These are phyloP conservation scores for Phytophthora crassamura DNA, from an alignment of 352 stramenopile species.

Conservation along the genomic window DNA sequence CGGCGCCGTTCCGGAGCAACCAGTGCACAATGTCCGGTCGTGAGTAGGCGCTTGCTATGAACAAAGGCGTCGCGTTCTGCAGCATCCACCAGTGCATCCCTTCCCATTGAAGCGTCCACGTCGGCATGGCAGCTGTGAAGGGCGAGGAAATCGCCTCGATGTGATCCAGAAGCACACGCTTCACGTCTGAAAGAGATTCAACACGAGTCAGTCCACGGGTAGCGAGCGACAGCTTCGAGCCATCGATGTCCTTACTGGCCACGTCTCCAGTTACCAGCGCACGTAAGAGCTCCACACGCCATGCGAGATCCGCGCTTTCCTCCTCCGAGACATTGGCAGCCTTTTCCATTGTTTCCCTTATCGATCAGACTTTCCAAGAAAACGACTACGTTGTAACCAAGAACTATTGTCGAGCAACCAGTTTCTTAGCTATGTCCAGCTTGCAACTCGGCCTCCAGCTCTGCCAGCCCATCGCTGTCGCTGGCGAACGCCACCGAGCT, in stretches of 20 bases:
- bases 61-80: conserved; percentile 67
- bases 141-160: conserved; percentile 59
- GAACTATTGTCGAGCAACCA: conserved; percentile 13
- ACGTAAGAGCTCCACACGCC: conserved; percentile 43
- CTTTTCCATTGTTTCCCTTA: conserved; percentile 11
- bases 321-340: conserved; percentile 25
- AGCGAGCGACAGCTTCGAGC: not conserved
- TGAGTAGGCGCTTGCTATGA: conserved; percentile 64
- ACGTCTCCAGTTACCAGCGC: conserved; percentile 41
- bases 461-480: conserved; percentile 58
- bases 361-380: too few species aligned
- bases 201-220: not conserved
- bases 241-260: conserved; percentile 13
- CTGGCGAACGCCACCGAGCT: conserved; percentile 46
- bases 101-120: conserved; percentile 73
- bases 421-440: conserved; percentile 15
- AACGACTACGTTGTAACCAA: conserved; percentile 11
- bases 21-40: conserved; percentile 59
- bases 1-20: conserved; percentile 64
- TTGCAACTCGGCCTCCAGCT: conserved; percentile 59
- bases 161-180: conserved; percentile 44
- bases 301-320: conserved; percentile 24
- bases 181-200: conserved; percentile 33
- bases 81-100: conserved; percentile 82
- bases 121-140: conserved; percentile 62